phyloP scores from a whole-genome alignment of 345 rosid genomes.

The Ailanthus altissimus region DNA sequence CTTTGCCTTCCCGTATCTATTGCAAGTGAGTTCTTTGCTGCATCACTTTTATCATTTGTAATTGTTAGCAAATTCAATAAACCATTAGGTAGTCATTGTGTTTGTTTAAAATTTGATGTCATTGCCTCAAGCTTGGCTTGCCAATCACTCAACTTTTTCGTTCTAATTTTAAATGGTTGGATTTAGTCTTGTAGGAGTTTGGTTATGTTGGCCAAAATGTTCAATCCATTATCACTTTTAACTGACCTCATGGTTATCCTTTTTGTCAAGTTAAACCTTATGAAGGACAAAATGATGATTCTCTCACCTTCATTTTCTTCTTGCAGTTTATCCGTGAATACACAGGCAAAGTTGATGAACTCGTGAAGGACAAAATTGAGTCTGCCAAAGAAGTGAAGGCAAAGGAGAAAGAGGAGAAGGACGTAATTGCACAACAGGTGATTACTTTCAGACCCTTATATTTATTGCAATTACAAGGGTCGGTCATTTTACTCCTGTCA shows the following conservation, averaged over 20 bases:
- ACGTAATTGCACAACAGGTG: slow-evolving; percentile 86
- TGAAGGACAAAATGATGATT: slow-evolving; percentile 1
- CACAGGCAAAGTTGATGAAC: slow-evolving; percentile 77
- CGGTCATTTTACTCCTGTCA: not conserved
- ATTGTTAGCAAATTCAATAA: not conserved
- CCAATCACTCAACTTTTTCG: not conserved
- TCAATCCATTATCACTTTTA: not conserved
- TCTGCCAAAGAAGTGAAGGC: slow-evolving; percentile 62
- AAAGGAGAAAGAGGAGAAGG: slow-evolving; percentile 80
- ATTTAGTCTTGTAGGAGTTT: not conserved
- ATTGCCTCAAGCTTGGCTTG: not conserved
- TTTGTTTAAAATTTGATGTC: not conserved
- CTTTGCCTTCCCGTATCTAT: slow-evolving; percentile 83
- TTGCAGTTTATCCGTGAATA: slow-evolving; percentile 78
- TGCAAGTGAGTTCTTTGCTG: slow-evolving; percentile 49
- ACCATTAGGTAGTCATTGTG: not conserved
- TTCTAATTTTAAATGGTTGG: not conserved
- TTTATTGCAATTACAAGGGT: not conserved
- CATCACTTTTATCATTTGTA: not conserved
- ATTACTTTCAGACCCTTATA: not conserved
- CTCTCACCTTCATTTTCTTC: not conserved
- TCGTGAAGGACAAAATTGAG: slow-evolving; percentile 76
- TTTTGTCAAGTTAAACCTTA: not conserved
- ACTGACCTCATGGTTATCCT: not conserved
- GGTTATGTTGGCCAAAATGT: not conserved